Base-by-base conservation (phyloP, 2,329 filamentous ascomycete genomes). In the Alternaria hordeiaustralica region DNA sequence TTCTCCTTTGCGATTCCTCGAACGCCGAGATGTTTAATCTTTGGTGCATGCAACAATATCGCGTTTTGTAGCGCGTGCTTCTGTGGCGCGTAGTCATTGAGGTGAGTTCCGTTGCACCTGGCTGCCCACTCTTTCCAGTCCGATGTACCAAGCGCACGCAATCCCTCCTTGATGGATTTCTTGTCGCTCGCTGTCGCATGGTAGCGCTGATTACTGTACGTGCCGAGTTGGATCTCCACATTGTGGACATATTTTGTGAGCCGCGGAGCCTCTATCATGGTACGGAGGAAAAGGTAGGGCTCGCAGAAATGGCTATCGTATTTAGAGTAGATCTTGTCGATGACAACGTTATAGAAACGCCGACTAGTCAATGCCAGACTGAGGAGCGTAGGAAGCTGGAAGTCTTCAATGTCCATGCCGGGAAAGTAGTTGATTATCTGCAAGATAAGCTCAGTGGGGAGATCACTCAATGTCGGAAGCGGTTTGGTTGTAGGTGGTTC, bases 281-380 rank as follows among this genome's bases (percentile, higher is more conserved):
- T 76, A 9, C 75, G 74, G 33, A 77, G 68, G 26, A 78, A 78
- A 3, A 64, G 63, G 56, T 73, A 76, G 5, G 75, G 71, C n/a
- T 68, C 65, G 64, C 67, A 69, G 30, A 71, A 68, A 45, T 61
- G 61, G 58, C 69, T 73, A 45, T 71, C 61, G 56, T 69, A 78
- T 6, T 54, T 56, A 6, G 60, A 54, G 21, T 75, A 78, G 9
- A 76, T 46, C 44, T 46, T 66, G 7, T 63, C 67, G 15, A 58
- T 60, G 36, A 74, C 72, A 2, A 76, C 53, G 10, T 60, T 54
- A 45, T 78, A 68, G 6, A 78, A 54, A 23, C 70, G 66, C 10
- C 54, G 69, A 45, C 69, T 76, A 9, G 72, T 72, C 9, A 62
- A 60, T 23, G 72, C 75, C 11, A 78, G 51, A 23, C 58, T 72